Conservation (phyloP, 306 rosid genomes). For the Cyamopsis tetragonoloba region DNA sequence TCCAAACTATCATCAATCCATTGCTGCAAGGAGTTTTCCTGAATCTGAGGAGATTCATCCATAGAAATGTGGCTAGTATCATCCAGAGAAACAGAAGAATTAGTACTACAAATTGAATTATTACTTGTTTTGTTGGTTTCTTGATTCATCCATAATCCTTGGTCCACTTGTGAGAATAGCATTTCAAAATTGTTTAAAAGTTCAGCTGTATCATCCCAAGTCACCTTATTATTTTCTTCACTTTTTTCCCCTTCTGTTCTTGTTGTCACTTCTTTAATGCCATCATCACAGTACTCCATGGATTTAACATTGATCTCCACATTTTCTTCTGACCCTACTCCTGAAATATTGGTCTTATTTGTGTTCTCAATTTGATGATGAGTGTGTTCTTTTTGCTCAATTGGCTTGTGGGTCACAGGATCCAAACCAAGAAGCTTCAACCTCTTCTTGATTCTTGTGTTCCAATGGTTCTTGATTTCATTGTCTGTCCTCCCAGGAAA, state of each 20-base stretch:
- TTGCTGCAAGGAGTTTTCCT: conserved; percentile 34
- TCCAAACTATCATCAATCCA: conserved; percentile 56
- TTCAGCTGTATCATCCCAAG: conserved; percentile 36
- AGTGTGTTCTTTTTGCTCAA: conserved; percentile 27
- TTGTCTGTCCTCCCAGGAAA: conserved; percentile 95
- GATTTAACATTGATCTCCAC: conserved; percentile 22
- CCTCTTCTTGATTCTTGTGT: conserved; percentile 86
- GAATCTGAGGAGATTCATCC: conserved; percentile 40
- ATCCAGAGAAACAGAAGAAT: conserved; percentile 56
- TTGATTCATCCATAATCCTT: conserved; percentile 51
- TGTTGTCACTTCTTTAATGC: conserved; percentile 8
- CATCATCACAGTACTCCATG: conserved; percentile 19
- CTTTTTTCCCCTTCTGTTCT: conserved; percentile 19
- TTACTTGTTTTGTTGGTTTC: conserved; percentile 36
- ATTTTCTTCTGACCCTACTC: conserved; percentile 22
- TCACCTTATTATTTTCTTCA: conserved; percentile 28
- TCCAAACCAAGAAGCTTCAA: conserved; percentile 68
- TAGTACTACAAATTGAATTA: conserved; percentile 41
- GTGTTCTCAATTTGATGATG: conserved; percentile 28
- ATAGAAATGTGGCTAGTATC: conserved; percentile 49
- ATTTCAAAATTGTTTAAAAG: conserved; percentile 37
- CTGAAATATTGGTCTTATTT: conserved; percentile 12
- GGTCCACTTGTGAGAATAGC: conserved; percentile 40
- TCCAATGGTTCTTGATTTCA: conserved; percentile 97
- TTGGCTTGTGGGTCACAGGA: conserved; percentile 50